Conservation (phyloP, 257 asterid genomes). For the Solanum etuberosum region DNA sequence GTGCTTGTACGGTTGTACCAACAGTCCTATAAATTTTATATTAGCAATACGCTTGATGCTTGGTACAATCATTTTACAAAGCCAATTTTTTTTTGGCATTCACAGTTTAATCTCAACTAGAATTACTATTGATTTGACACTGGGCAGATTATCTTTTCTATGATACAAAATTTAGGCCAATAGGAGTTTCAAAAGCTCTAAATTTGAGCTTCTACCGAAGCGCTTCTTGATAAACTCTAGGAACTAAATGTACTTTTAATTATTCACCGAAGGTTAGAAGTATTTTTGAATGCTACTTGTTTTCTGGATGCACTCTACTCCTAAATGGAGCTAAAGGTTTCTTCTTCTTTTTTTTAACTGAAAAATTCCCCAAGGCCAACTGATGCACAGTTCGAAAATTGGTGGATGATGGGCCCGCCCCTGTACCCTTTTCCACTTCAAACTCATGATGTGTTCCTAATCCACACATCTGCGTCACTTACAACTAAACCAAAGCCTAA, state of each 20-base stretch:
- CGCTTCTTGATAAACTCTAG: background rate
- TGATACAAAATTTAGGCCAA: background rate
- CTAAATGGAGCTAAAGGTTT: background rate
- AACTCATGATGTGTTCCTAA: background rate
- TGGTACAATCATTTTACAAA: background rate
- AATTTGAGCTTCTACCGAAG: background rate
- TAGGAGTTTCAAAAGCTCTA: background rate
- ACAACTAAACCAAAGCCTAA: background rate
- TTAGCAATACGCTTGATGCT: background rate
- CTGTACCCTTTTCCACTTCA: background rate
- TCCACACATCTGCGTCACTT: background rate
- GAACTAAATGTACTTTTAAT: background rate
- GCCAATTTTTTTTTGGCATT: background rate
- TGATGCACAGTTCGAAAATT: background rate
- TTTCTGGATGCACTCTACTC: background rate
- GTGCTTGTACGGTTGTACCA: background rate
- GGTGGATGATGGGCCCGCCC: background rate
- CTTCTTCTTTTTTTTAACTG: background rate
- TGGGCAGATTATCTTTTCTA: background rate
- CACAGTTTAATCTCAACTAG: background rate
- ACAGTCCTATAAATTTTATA: background rate
- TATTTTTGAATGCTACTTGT: background rate
- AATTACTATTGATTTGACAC: background rate
- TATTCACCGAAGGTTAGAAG: background rate
- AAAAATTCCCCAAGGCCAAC: background rate